Percentiles rank a stretch among this genome's conserved stretches.
These are phyloP conservation scores for Ceratobasidium sp. DNA, from an alignment of 1,284 basidiomycete genomes.

Conservation along the genomic window DNA sequence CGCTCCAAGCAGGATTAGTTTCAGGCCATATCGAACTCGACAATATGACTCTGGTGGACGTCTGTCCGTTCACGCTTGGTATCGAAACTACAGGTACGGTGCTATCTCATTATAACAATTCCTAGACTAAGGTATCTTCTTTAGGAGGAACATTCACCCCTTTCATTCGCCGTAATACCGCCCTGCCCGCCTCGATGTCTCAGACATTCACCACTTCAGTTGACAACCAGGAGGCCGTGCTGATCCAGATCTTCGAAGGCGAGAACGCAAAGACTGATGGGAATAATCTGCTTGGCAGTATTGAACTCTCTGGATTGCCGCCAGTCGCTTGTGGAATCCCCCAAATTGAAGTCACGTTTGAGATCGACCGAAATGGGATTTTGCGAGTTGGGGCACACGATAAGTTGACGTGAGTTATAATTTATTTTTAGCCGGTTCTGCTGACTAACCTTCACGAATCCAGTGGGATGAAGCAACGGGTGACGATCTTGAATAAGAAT, in stretches of 20 bases:
- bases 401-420: constrained; percentile 66
- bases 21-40: constrained; percentile 63
- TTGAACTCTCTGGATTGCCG: constrained; percentile 69
- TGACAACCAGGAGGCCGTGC: constrained; percentile 65
- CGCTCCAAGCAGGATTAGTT: constrained; percentile 87
- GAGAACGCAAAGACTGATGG: constrained; percentile 71
- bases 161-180: constrained; percentile 70
- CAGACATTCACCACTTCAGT: constrained; percentile 72
- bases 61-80: constrained; percentile 62
- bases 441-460: too few relatives aligned
- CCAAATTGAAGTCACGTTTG: constrained; percentile 68
- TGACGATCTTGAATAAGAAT: too few relatives aligned
- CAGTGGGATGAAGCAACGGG: too few relatives aligned
- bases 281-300: constrained; percentile 72
- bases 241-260: constrained; percentile 68
- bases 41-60: constrained; percentile 63
- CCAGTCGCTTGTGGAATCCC: constrained; percentile 69
- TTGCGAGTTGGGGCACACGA: constrained; percentile 67
- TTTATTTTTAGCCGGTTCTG: too few relatives aligned
- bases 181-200: constrained; percentile 73
- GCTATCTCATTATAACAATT: not conserved
- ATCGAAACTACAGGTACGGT: not conserved
- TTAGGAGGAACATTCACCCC: constrained; percentile 74
- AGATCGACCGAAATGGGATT: constrained; percentile 65
- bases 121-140: constrained; percentile 66